Evolutionary conservation across 176 grass and related monocot species (phyloP).

Genomic region (Rhynchospora tenuis): DNA sequence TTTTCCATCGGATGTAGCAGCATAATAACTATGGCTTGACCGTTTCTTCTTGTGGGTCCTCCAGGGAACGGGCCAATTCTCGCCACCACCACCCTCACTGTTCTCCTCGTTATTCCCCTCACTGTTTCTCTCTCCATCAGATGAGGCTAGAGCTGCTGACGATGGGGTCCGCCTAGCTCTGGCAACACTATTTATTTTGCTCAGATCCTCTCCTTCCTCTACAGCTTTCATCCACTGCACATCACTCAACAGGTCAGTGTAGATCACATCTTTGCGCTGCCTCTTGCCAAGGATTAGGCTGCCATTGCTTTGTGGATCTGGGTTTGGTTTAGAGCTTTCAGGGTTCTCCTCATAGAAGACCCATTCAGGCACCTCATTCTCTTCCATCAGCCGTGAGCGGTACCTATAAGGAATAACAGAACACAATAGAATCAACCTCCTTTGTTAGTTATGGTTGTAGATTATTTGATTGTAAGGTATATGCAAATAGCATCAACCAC

Average conservation of each 20-base stretch:
- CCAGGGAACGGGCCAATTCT: slow-evolving; percentile 56
- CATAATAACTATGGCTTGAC: slow-evolving; percentile 50
- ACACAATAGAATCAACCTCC: not conserved
- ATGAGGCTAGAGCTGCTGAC: slow-evolving; percentile 34
- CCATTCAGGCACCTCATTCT: slow-evolving; percentile 88
- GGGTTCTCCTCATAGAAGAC: slow-evolving; percentile 45
- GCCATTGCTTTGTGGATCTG: slow-evolving; percentile 29
- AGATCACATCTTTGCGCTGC: slow-evolving; percentile 86
- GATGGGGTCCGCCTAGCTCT: slow-evolving; percentile 50
- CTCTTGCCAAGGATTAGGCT: slow-evolving; percentile 53
- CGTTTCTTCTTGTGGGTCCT: slow-evolving; percentile 82
- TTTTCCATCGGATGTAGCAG: slow-evolving; percentile 36
- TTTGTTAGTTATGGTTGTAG: not conserved
- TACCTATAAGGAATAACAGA: slow-evolving; percentile 14
- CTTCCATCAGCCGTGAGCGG: slow-evolving; percentile 76
- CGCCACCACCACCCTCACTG: slow-evolving; percentile 40
- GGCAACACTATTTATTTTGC: slow-evolving; percentile 42
- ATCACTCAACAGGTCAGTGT: slow-evolving; percentile 73
- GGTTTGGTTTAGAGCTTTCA: slow-evolving; percentile 38
- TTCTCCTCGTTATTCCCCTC: slow-evolving; percentile 33
- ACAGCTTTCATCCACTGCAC: slow-evolving; percentile 85
- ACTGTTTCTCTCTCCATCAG: slow-evolving; percentile 56
- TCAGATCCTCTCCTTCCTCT: slow-evolving; percentile 60
- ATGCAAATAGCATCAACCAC: not conserved
- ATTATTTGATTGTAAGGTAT: not conserved